Evolutionary conservation across 805 yeast genomes (phyloP).

Genomic region (Starmerella potacharoeniae): DNA sequence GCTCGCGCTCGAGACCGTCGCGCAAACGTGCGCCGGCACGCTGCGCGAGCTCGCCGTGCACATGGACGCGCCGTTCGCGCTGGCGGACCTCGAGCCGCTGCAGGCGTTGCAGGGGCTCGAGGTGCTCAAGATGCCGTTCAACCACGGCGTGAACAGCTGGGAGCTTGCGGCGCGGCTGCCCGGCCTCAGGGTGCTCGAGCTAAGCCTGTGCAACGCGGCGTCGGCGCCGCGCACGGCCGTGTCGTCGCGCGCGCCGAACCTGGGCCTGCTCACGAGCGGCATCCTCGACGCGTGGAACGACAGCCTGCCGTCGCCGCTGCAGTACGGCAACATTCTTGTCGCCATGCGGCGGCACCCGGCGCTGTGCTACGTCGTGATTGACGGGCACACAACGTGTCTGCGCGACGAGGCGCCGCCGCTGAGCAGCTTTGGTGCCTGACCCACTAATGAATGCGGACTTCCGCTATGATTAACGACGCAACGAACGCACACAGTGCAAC

Average conservation of each 20-base stretch:
- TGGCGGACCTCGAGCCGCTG: slow-evolving; percentile 14
- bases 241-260: slow-evolving; percentile 4
- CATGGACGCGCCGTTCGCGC: slow-evolving; percentile 10
- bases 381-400: slow-evolving; percentile 10
- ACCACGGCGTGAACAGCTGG: slow-evolving; percentile 18
- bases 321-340: slow-evolving; percentile 13
- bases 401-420: slow-evolving; percentile 2
- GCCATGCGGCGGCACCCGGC: slow-evolving; percentile 8
- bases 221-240: neutral
- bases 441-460: neutral
- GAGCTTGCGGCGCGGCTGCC: slow-evolving; percentile 11
- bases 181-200: slow-evolving; percentile 12
- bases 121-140: slow-evolving; percentile 17
- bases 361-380: slow-evolving; percentile 18
- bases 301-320: slow-evolving; percentile 16
- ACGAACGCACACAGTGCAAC: neutral
- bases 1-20: neutral
- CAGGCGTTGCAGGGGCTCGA: slow-evolving; percentile 3
- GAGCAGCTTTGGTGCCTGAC: slow-evolving; percentile 1
- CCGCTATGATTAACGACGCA: neutral
- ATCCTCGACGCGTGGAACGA: slow-evolving; percentile 20
- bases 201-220: neutral
- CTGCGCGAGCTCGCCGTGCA: slow-evolving; percentile 10
- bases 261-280: slow-evolving; percentile 19
- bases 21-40: slow-evolving; percentile 2